Percentiles rank a stretch among this genome's conserved stretches.
These are phyloP conservation scores for Syzygium grande DNA, from an alignment of 345 rosid species.

Conservation along the genomic window DNA sequence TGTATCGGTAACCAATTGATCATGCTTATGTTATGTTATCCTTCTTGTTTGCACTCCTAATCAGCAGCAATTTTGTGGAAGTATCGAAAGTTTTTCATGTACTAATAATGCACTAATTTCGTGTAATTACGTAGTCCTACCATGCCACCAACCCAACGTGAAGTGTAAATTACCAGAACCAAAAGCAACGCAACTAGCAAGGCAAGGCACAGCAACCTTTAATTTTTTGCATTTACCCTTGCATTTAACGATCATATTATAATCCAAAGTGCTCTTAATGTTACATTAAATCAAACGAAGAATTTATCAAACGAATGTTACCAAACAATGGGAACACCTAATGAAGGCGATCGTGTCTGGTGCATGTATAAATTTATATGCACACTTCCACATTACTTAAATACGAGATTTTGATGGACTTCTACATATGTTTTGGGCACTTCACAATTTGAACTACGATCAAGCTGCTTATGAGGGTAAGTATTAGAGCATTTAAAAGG, in stretches of 20 bases:
- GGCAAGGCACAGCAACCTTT: not conserved
- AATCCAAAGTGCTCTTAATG: not conserved
- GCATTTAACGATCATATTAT: not conserved
- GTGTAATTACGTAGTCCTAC: not conserved
- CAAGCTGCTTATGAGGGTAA: not conserved
- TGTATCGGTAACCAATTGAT: not conserved
- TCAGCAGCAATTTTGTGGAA: not conserved
- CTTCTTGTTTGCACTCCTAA: not conserved
- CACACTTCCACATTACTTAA: not conserved
- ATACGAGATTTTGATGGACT: not conserved
- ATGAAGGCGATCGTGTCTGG: not conserved
- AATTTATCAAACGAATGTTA: not conserved
- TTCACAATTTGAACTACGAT: not conserved
- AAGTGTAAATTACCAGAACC: not conserved
- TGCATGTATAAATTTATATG: not conserved
- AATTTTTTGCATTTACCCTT: not conserved
- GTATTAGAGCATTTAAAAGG: not conserved
- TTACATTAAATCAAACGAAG: not conserved
- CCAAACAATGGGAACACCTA: not conserved
- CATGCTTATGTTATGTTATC: not conserved
- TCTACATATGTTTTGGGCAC: not conserved
- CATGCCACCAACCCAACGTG: not conserved
- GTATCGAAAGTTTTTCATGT: not conserved
- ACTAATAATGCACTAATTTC: not conserved
- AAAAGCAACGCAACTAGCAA: not conserved